Conservation (phyloP, 2,329 filamentous ascomycete genomes). For the Dactylonectria macrodidyma region DNA sequence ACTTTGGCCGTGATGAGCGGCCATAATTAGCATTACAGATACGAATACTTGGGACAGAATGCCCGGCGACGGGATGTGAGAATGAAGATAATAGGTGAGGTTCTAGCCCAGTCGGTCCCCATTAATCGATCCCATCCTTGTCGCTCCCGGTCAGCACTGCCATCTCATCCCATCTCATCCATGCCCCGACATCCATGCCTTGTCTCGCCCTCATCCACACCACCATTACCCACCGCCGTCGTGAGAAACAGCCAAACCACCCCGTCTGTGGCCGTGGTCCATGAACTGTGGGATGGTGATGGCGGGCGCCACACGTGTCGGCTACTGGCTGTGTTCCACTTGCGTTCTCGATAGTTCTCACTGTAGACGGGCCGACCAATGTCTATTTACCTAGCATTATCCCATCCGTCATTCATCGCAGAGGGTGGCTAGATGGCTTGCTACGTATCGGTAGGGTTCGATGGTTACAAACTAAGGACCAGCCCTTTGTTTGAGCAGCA, state of each 20-base stretch:
- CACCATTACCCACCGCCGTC: conserved; percentile 22
- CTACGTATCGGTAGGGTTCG: background rate
- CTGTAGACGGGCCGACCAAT: conserved; percentile 26
- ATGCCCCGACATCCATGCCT: conserved; percentile 23
- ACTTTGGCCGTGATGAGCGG: conserved; percentile 1
- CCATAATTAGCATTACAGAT: too few relatives aligned
- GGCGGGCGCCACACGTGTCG: conserved; percentile 26
- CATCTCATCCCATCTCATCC: conserved; percentile 30
- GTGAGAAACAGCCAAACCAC: conserved; percentile 7
- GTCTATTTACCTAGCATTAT: background rate
- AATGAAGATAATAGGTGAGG: conserved; percentile 10
- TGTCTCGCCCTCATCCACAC: conserved; percentile 21
- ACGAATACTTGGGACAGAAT: background rate
- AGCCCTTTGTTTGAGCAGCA: background rate
- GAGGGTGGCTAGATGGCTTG: background rate
- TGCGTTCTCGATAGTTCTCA: conserved; percentile 18
- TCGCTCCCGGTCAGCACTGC: conserved; percentile 19
- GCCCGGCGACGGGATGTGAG: conserved; percentile 14
- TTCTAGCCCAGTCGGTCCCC: conserved; percentile 4
- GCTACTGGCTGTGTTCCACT: conserved; percentile 16
- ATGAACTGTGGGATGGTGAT: conserved; percentile 20
- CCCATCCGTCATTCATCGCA: background rate
- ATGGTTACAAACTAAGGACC: background rate
- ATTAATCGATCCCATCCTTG: conserved; percentile 31
- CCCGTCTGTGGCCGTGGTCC: background rate